A percentile compares a stretch with the other conserved stretches of the same genome.
Conservation (phyloP, 1,139 yeast species). For the Eremothecium cymbalariae region DNA sequence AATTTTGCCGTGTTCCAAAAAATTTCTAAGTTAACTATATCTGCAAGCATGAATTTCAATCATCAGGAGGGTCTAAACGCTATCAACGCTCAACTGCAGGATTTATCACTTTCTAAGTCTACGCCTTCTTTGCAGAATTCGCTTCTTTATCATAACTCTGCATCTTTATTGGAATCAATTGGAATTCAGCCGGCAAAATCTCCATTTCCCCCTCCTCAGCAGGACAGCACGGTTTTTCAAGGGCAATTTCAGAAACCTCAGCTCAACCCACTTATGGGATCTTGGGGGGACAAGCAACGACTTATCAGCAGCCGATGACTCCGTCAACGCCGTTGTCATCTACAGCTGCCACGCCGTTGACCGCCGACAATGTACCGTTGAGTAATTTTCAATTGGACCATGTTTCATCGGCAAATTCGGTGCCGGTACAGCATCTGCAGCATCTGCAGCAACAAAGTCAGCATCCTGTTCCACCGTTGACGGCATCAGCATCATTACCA, state of each 20-base stretch:
- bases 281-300: constrained; percentile 3
- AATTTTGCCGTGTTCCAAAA: neutral
- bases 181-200: constrained; percentile 18
- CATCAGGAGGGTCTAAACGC: constrained; percentile 8
- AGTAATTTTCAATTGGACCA: constrained; percentile 1
- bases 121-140: constrained; percentile 7
- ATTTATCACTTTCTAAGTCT: constrained; percentile 8
- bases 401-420: neutral
- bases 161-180: constrained; percentile 23
- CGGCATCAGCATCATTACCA: too few species aligned
- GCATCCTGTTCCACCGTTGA: neutral
- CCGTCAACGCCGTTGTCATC: constrained; percentile 5
- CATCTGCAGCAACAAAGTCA: too few species aligned
- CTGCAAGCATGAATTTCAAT: constrained; percentile 11
- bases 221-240: neutral
- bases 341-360: constrained; percentile 3
- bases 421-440: too few species aligned
- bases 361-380: constrained; percentile 2
- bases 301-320: constrained; percentile 5
- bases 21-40: neutral
- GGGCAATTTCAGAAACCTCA: constrained; percentile 1
- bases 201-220: constrained; percentile 7
- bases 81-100: constrained; percentile 11
- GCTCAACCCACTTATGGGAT: constrained; percentile 1
- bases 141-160: constrained; percentile 12